phyloP scores from a whole-genome alignment of 2,329 filamentous ascomycete genomes.

The Fusarium staphyleae region DNA sequence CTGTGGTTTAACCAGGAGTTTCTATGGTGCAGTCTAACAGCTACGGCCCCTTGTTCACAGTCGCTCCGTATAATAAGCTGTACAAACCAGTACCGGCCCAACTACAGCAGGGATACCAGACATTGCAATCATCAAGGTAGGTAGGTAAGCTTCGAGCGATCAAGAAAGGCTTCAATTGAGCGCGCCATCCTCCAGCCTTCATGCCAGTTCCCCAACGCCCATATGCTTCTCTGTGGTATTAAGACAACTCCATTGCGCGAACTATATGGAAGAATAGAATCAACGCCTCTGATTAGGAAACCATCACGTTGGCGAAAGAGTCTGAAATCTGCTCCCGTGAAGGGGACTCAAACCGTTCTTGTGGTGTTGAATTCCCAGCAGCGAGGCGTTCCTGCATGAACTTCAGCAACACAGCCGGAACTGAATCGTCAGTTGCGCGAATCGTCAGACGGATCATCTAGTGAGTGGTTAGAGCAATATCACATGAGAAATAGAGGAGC shows the following conservation, averaged over 20 bases:
- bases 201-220: slow-evolving; percentile 44
- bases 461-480: slow-evolving; percentile 22
- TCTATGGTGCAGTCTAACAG: slow-evolving; percentile 39
- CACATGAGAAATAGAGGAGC: neutral
- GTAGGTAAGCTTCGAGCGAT: slow-evolving; percentile 27
- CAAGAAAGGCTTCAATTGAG: slow-evolving; percentile 33
- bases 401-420: slow-evolving; percentile 81
- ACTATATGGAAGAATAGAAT: slow-evolving; percentile 35
- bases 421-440: slow-evolving; percentile 88
- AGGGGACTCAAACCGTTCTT: slow-evolving; percentile 51
- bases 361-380: slow-evolving; percentile 54
- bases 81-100: slow-evolving; percentile 11
- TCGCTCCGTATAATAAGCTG: slow-evolving; percentile 23
- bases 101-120: slow-evolving; percentile 14
- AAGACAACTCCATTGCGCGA: slow-evolving; percentile 39
- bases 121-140: slow-evolving; percentile 15
- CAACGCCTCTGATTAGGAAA: slow-evolving; percentile 44
- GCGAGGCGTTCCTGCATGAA: slow-evolving; percentile 86
- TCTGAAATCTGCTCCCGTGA: slow-evolving; percentile 61
- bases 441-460: slow-evolving; percentile 97
- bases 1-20: slow-evolving; percentile 34
- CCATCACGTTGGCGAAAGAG: slow-evolving; percentile 64
- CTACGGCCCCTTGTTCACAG: slow-evolving; percentile 31
- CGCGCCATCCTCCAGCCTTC: slow-evolving; percentile 34
- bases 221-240: slow-evolving; percentile 43